Evolutionary conservation across 345 rosid species (phyloP).

Genomic region (Schrenkiella parvula): DNA sequence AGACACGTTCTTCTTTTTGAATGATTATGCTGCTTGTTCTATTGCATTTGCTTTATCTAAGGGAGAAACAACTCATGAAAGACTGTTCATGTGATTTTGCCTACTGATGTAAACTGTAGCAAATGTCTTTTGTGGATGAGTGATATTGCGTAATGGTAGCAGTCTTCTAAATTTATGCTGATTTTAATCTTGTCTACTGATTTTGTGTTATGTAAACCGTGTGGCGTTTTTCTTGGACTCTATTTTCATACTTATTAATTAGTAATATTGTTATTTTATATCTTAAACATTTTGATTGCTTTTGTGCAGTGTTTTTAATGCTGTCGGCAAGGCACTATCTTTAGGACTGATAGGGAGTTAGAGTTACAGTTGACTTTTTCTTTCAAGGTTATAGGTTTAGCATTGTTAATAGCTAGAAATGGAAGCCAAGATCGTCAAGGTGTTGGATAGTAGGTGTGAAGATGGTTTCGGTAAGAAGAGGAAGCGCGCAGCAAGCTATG

Average conservation of each 20-base stretch:
- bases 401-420: conserved; percentile 56
- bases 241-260: neutral
- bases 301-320: conserved; percentile 30
- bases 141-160: neutral
- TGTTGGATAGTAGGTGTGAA: conserved; percentile 47
- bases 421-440: conserved; percentile 59
- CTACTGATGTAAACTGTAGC: neutral
- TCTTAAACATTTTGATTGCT: neutral
- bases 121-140: neutral
- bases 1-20: neutral
- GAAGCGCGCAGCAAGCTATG: conserved; percentile 41
- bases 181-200: neutral
- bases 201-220: neutral
- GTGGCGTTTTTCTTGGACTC: neutral
- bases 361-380: conserved; percentile 30
- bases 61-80: neutral
- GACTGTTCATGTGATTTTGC: neutral
- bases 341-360: conserved; percentile 40
- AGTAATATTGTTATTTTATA: neutral
- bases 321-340: conserved; percentile 33
- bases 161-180: neutral
- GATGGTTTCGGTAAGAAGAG: conserved; percentile 44
- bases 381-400: conserved; percentile 41
- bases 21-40: neutral
- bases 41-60: neutral